Conservation (phyloP, 2,329 filamentous ascomycete species). For the Neopestalotiopsis sp. region DNA sequence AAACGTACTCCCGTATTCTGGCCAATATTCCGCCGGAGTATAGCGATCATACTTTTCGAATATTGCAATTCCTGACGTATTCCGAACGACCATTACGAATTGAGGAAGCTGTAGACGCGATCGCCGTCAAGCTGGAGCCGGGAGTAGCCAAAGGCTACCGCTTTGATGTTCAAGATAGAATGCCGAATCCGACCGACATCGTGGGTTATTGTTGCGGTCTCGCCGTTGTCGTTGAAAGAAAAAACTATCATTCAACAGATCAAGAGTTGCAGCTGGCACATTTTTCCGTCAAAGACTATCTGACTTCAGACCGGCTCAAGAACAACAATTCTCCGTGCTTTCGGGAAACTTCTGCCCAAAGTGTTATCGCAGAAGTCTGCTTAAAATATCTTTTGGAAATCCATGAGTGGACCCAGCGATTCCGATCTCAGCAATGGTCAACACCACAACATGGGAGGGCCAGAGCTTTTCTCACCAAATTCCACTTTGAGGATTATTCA, state of each 20-base stretch:
- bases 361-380: conserved; percentile 28
- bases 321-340: conserved; percentile 18
- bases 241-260: neutral
- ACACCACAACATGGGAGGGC: too few relatives aligned
- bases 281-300: conserved; percentile 39
- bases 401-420: too few relatives aligned
- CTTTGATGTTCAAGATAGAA: conserved; percentile 33
- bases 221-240: conserved; percentile 23
- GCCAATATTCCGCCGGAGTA: conserved; percentile 9
- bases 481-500: too few relatives aligned
- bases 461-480: too few relatives aligned
- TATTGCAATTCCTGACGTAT: conserved; percentile 30
- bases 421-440: too few relatives aligned
- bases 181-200: conserved; percentile 32
- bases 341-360: conserved; percentile 21
- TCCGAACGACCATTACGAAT: conserved; percentile 33
- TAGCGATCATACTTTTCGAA: conserved; percentile 19
- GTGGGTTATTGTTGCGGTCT: conserved; percentile 32
- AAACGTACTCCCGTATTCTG: conserved; percentile 26
- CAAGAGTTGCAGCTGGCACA: conserved; percentile 33
- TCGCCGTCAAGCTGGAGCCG: conserved; percentile 29
- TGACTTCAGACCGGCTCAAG: conserved; percentile 29
- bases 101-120: conserved; percentile 34
- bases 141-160: neutral
- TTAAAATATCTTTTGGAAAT: conserved; percentile 31